phyloP scores from a whole-genome alignment of 2,329 filamentous ascomycete species.

The Fusarium paranaense region DNA sequence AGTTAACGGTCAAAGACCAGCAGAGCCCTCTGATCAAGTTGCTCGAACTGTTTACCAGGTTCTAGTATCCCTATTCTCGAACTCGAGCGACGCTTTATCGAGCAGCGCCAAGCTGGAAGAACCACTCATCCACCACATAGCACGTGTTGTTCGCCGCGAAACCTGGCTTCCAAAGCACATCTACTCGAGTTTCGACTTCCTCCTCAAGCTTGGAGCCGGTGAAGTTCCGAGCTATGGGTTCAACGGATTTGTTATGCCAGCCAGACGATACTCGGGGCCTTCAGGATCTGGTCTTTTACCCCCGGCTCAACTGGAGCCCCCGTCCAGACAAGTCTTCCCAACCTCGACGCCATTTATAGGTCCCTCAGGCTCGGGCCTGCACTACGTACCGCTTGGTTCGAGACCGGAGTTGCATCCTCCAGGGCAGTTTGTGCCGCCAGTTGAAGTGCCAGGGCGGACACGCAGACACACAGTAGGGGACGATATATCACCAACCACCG shows the following conservation, averaged over 20 bases:
- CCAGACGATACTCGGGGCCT: constrained; percentile 14
- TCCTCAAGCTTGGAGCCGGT: constrained; percentile 61
- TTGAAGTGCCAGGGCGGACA: constrained; percentile 29
- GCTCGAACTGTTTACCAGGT: constrained; percentile 65
- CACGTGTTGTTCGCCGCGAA: constrained; percentile 59
- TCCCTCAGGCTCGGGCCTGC: constrained; percentile 21
- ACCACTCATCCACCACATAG: constrained; percentile 56
- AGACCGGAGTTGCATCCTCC: constrained; percentile 27
- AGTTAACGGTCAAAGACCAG: constrained; percentile 18
- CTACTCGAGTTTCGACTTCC: constrained; percentile 61
- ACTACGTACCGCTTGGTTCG: constrained; percentile 21
- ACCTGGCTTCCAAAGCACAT: constrained; percentile 61
- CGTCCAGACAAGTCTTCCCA: constrained; percentile 22
- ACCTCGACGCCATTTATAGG: constrained; percentile 20
- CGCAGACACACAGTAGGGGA: constrained; percentile 43
- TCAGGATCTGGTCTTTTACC: constrained; percentile 21
- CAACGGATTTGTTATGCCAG: constrained; percentile 50
- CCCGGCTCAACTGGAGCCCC: constrained; percentile 18
- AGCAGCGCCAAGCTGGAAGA: constrained; percentile 58
- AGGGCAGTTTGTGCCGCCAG: constrained; percentile 21
- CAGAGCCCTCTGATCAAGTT: constrained; percentile 36
- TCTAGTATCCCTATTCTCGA: constrained; percentile 61
- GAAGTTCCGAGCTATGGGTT: constrained; percentile 51
- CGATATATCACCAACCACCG: constrained; percentile 34
- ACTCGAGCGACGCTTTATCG: constrained; percentile 57